phyloP scores from a whole-genome alignment of 768 basidiomycete species.

The Lepiota subincarnata region DNA sequence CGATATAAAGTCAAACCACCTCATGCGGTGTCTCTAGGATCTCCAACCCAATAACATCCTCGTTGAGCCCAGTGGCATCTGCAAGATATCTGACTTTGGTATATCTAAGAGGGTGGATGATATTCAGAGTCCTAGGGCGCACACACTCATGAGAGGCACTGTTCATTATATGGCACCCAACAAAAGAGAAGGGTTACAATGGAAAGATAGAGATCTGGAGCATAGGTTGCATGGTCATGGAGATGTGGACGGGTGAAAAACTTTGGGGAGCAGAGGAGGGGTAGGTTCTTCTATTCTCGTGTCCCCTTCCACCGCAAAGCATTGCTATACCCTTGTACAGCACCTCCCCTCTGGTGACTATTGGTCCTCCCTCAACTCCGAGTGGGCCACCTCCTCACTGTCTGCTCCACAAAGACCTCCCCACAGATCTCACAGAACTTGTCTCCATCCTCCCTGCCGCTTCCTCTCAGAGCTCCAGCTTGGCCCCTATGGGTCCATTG shows the following conservation, averaged over 20 bases:
- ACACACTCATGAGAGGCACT: constrained; percentile 83
- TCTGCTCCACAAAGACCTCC: constrained; percentile 45
- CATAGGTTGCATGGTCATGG: constrained; percentile 86
- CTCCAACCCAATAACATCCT: constrained; percentile 94
- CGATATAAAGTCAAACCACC: neutral
- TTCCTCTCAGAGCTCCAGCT: constrained; percentile 27
- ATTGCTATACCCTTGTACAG: constrained; percentile 75
- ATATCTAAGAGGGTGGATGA: constrained; percentile 89
- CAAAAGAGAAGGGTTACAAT: constrained; percentile 74
- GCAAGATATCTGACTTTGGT: constrained; percentile 96
- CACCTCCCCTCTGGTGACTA: constrained; percentile 72
- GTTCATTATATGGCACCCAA: constrained; percentile 98
- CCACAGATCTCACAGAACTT: constrained; percentile 70
- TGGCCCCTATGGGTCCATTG: constrained; percentile 35
- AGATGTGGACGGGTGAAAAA: constrained; percentile 93
- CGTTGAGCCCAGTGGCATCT: constrained; percentile 76
- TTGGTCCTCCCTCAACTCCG: constrained; percentile 69
- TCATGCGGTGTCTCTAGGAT: constrained; percentile 45
- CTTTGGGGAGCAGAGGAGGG: constrained; percentile 78
- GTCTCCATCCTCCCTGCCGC: constrained; percentile 67
- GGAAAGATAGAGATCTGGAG: constrained; percentile 98
- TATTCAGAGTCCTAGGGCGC: constrained; percentile 51
- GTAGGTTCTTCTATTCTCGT: too few relatives aligned
- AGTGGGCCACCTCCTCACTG: constrained; percentile 29
- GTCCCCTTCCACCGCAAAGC: constrained; percentile 31